Evolutionary conservation across 805 yeast species (phyloP).

Genomic region (Suhomyces prunicola): DNA sequence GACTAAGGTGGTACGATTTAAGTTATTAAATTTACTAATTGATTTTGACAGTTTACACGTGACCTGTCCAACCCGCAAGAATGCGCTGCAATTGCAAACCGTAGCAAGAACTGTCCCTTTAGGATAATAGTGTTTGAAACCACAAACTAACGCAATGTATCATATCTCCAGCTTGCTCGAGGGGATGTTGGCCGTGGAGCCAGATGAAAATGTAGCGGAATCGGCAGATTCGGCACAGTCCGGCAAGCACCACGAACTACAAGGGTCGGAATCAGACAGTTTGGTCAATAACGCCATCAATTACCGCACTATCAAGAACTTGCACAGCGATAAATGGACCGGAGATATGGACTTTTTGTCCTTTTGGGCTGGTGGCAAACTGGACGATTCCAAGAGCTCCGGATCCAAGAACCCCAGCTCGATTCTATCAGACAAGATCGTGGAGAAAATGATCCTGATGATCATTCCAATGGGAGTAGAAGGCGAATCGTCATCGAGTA

Average conservation of each 20-base stretch:
- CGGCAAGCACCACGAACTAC: neutral
- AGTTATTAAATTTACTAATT: too few species aligned
- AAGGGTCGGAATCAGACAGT: slow-evolving; percentile 2
- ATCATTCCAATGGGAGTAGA: slow-evolving; percentile 59
- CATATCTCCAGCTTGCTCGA: slow-evolving; percentile 38
- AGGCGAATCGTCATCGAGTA: slow-evolving; percentile 39
- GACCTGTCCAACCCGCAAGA: neutral
- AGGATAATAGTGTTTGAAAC: neutral
- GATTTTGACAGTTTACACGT: neutral
- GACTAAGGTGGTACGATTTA: too few species aligned
- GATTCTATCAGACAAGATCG: slow-evolving; percentile 58
- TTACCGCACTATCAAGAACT: neutral
- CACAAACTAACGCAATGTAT: slow-evolving; percentile 19
- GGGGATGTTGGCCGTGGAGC: slow-evolving; percentile 29
- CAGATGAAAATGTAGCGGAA: neutral
- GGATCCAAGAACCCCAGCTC: slow-evolving; percentile 14
- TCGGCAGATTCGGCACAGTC: neutral
- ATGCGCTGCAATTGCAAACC: neutral
- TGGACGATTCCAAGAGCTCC: slow-evolving; percentile 10
- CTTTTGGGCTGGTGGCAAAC: slow-evolving; percentile 24
- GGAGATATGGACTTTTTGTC: slow-evolving; percentile 13
- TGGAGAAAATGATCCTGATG: slow-evolving; percentile 69
- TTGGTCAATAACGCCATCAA: slow-evolving; percentile 6
- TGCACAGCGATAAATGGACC: neutral
- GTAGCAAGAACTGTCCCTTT: neutral